Conservation (phyloP, 192 early-diverging fungal species). For the Fimicolochytrium jonesii region DNA sequence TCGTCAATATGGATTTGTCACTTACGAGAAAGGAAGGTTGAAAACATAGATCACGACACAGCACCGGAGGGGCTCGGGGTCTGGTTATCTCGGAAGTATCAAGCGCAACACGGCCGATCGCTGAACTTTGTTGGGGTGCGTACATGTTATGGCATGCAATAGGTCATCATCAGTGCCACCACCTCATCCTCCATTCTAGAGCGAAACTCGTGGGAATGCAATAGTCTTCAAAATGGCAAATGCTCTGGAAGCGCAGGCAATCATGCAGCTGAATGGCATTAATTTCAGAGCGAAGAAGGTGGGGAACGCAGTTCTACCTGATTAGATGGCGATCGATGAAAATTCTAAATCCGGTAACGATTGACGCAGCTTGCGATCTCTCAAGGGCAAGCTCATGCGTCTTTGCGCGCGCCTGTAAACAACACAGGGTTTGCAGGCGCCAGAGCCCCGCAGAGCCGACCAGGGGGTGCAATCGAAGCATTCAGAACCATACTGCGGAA, state of each 20-base stretch:
- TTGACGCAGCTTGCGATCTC: background rate
- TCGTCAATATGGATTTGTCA: too few relatives aligned
- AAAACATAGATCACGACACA: background rate
- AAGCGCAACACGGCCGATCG: background rate
- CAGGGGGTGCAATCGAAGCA: background rate
- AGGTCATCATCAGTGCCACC: background rate
- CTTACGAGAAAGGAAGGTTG: too few relatives aligned
- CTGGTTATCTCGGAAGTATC: background rate
- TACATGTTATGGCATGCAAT: background rate
- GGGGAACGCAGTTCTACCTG: background rate
- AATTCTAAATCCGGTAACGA: too few relatives aligned
- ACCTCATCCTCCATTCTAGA: background rate
- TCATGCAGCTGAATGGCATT: conserved; percentile 4
- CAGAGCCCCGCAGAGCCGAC: background rate
- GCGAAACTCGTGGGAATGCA: background rate
- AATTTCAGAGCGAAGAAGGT: background rate
- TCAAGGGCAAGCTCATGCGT: background rate
- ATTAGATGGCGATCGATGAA: background rate
- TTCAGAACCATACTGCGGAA: conserved; percentile 17
- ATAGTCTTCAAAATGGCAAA: conserved; percentile 3
- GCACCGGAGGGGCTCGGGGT: background rate
- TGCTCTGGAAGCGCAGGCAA: background rate
- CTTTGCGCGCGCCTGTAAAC: background rate
- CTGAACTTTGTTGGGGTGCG: background rate
- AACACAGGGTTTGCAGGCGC: background rate